These are phyloP conservation scores for Blastocystis sp. DNA, from an alignment of 352 stramenopile genomes.

Conservation along the genomic window DNA sequence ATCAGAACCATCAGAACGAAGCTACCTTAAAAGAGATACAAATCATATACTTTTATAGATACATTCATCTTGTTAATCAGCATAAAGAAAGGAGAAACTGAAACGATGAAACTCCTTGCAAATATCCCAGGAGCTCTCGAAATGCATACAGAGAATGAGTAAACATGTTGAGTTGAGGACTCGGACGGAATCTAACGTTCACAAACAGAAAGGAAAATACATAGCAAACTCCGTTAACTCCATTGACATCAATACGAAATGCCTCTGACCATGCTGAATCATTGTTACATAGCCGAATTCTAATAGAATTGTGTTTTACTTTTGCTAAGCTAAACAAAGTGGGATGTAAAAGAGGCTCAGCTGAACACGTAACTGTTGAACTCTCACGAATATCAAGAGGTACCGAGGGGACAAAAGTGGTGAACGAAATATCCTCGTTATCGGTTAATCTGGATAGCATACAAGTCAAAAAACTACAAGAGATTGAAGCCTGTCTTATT, in stretches of 20 bases:
- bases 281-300: background rate
- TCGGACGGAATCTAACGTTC: background rate
- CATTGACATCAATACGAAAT: background rate
- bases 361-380: background rate
- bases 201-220: background rate
- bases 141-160: background rate
- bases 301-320: background rate
- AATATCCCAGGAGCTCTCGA: slow-evolving; percentile 11
- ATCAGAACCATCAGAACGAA: background rate
- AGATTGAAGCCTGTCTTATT: slow-evolving; percentile 26
- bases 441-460: background rate
- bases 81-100: background rate
- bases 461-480: background rate
- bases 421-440: background rate
- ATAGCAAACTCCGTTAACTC: background rate
- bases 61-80: background rate
- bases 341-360: background rate
- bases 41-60: background rate
- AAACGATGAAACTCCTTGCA: background rate
- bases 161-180: background rate
- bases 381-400: background rate
- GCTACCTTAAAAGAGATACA: background rate
- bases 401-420: background rate
- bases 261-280: background rate
- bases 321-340: background rate